Conservation (phyloP, 441 rosid species). For the Adansonia gregorii region DNA sequence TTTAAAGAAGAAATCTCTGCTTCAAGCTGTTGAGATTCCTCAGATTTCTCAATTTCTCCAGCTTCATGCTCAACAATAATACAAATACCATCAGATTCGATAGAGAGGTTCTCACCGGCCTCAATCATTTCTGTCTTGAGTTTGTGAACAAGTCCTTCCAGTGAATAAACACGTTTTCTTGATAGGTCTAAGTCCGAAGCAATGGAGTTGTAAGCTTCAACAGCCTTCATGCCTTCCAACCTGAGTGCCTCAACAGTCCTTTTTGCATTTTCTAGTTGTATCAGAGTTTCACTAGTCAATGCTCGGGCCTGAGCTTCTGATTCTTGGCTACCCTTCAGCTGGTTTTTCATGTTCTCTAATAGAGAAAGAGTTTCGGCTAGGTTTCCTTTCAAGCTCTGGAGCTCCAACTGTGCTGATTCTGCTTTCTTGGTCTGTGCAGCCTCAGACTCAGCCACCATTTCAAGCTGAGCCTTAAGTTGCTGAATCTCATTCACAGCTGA, state of each 20-base stretch:
- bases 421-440: slow-evolving; percentile 59
- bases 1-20: slow-evolving; percentile 54
- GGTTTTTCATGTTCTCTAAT: slow-evolving; percentile 66
- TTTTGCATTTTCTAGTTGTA: slow-evolving; percentile 65
- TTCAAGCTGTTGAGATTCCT: slow-evolving; percentile 47
- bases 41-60: slow-evolving; percentile 35
- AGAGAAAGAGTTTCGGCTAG: slow-evolving; percentile 61
- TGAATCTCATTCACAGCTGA: slow-evolving; percentile 54
- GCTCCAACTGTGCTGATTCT: slow-evolving; percentile 56
- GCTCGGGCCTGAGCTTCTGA: slow-evolving; percentile 58
- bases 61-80: slow-evolving; percentile 32
- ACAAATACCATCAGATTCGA: slow-evolving; percentile 23
- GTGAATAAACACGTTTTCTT: slow-evolving; percentile 49
- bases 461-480: slow-evolving; percentile 65
- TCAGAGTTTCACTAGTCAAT: slow-evolving; percentile 49
- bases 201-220: slow-evolving; percentile 51
- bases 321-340: slow-evolving; percentile 59
- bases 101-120: slow-evolving; percentile 25
- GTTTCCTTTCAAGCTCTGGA: slow-evolving; percentile 61
- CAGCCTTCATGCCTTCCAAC: slow-evolving; percentile 52
- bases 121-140: slow-evolving; percentile 46
- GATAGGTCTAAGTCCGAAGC: slow-evolving; percentile 65
- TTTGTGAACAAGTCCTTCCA: slow-evolving; percentile 67
- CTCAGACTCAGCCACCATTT: slow-evolving; percentile 62
- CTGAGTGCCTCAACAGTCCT: slow-evolving; percentile 54